A percentile compares a stretch with the other conserved stretches of the same genome.
These are phyloP conservation scores for Fusarium sp. DNA, from an alignment of 2,329 filamentous ascomycete genomes.

Conservation along the genomic window DNA sequence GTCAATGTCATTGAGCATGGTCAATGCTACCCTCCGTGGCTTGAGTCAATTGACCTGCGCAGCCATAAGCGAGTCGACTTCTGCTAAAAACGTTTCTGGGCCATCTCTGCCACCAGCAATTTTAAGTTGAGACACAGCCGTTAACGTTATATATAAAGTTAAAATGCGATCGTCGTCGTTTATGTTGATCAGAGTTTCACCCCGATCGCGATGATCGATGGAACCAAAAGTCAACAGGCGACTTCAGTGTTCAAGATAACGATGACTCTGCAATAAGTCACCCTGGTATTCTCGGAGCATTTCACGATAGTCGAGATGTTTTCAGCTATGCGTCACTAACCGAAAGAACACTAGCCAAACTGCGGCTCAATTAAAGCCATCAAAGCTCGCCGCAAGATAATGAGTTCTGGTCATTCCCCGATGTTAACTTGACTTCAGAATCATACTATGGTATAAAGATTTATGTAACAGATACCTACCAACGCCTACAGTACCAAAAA, in stretches of 20 bases:
- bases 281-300: background rate
- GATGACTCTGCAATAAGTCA: background rate
- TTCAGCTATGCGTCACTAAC: background rate
- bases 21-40: no score
- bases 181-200: background rate
- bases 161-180: background rate
- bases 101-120: background rate
- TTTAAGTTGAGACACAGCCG: no score
- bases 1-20: background rate
- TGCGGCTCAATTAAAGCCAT: background rate
- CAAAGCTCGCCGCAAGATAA: rapidly evolving
- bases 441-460: rapidly evolving
- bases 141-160: background rate
- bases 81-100: rapidly evolving
- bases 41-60: background rate
- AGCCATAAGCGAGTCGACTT: background rate
- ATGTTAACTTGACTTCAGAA: no score
- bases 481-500: background rate
- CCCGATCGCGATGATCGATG: no score
- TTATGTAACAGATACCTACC: background rate
- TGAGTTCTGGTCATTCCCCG: background rate
- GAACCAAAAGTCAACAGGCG: no score
- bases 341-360: background rate
- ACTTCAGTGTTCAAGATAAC: background rate
- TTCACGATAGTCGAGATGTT: background rate